These are phyloP conservation scores for Phytopythium kandeliae DNA, from an alignment of 352 stramenopile species.

Conservation along the genomic window DNA sequence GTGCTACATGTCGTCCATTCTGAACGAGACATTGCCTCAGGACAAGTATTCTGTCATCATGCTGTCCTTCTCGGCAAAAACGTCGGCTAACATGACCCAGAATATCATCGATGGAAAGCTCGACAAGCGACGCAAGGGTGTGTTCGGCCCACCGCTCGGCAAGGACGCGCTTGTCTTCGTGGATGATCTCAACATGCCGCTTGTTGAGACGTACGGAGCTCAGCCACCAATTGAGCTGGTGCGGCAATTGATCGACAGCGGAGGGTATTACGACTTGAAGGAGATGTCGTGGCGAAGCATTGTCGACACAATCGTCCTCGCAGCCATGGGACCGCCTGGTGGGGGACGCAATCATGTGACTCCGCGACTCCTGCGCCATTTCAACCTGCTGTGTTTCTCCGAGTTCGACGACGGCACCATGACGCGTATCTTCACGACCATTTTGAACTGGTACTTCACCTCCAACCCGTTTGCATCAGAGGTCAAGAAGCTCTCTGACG, in stretches of 20 bases:
- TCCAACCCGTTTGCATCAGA: conserved; percentile 57
- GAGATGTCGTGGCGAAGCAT: conserved; percentile 91
- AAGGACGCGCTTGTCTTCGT: conserved; percentile 89
- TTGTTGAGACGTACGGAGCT: conserved; percentile 91
- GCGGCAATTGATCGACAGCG: conserved; percentile 87
- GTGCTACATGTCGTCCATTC: conserved; percentile 86
- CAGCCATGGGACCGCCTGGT: conserved; percentile 89
- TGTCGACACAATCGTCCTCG: conserved; percentile 87
- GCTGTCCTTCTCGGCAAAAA: conserved; percentile 92
- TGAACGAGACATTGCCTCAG: conserved; percentile 73
- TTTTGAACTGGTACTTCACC: conserved; percentile 84
- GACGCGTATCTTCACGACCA: conserved; percentile 90
- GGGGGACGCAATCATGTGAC: conserved; percentile 89
- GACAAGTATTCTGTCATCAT: conserved; percentile 85
- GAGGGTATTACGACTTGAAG: conserved; percentile 92
- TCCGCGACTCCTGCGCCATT: conserved; percentile 88
- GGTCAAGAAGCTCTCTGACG: conserved; percentile 65
- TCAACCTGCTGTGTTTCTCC: conserved; percentile 92
- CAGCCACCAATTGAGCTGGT: conserved; percentile 92
- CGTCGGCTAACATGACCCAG: conserved; percentile 92
- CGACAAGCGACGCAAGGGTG: conserved; percentile 89
- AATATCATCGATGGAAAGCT: conserved; percentile 95
- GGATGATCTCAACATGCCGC: conserved; percentile 95
- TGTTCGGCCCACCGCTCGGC: conserved; percentile 87
- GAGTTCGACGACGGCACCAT: conserved; percentile 93